Evolutionary conservation across 331 rosid genomes (phyloP), one percentile per base, ranked within the genome.

Genomic region (Dryas integrifolia): DNA sequence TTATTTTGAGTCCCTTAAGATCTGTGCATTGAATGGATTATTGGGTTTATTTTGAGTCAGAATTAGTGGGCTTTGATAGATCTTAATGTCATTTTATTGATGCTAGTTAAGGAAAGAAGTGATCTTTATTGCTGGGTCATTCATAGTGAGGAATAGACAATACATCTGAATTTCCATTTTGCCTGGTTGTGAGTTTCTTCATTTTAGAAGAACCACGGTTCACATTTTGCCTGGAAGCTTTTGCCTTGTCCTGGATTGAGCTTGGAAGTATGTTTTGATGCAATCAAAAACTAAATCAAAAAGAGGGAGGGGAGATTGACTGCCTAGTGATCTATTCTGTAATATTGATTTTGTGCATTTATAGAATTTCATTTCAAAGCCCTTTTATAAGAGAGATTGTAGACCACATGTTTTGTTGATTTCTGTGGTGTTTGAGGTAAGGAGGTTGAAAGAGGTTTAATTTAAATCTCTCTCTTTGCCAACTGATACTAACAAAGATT

Each of bases 121-220:
- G 48, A 59, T 59, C 45, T 72, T 35, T 60, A 15, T 4, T 18
- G 56, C 65, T 21, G 75, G 65, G 65, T 43, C 44, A 41, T 70
- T 70, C 53, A 15, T 59, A 30, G 3, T 60, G 2, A 35, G 65
- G 46, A 60, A 7, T 60, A 60, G 45, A 60, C 16, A 13, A 30
- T 12, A 14, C 11, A 60, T 30, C 4, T 59, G 5, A 16, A 13
- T 21, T 56, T 41, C 10, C 12, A 3, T 48, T 41, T 40, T 46
- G 53, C 39, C 49, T 3, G 30, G 35, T 30, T 39, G 49, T n/a
- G 69, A 39, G 4, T 41, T 44, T 43, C 11, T 65, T 18, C 53
- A 45, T 9, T 4, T 65, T 24, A 12, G 43, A 46, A 6, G 41
- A 39, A 69, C 63, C 62, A 16, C 39, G 58, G n/a, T 16, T 69